Base-by-base conservation (phyloP, 139 green algal genomes). In the Chlorella sp. region DNA sequence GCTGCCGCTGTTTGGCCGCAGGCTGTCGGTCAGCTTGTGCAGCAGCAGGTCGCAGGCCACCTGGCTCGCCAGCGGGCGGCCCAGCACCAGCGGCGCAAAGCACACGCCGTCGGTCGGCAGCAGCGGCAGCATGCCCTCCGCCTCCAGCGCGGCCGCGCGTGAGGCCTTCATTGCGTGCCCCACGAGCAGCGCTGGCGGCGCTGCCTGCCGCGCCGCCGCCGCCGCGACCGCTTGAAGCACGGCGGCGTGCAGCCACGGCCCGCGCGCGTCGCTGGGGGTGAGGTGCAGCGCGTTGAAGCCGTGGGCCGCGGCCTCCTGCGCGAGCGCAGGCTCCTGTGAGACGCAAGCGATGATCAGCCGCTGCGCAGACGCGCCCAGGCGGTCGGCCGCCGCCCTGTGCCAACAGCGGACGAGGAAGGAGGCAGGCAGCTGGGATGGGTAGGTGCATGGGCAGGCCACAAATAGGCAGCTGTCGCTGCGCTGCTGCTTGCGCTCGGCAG, bases 11-110 rank as follows among this genome's bases (percentile, higher is more conserved):
- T 42, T 63, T 5, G 61, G 31, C 42, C 77, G 74, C 58, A 93
- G 77, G 70, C 86, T 84, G 63, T 92, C 86, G 9, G 82, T 90
- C 38, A 84, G 90, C 76, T 94, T 94, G 59, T 94, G 90, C 70
- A 94, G 88, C 36, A 95, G n/a, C 0, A 83, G 35, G n/a, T 93
- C 67, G 61, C 86, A 82, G 58, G 68, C 51, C 41, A 68, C 65
- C 61, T 91, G 82, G 12, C 38, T 29, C 29, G 74, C 62, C 74
- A 88, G 62, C 3, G 55, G 74, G 59, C 41, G 66, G 25, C 35
- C 59, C n/a, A 86, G 51, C 40, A 89, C 79, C 31, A 93, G 69
- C 1, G 86, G 82, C 62, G 88, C 70, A 56, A 90, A 93, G 51
- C 70, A 81, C 2, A 87, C 23, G 2, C 2, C 12, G 0, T 74